Conservation (phyloP, 1,284 basidiomycete species). For the Austroboletus novae-zelandiae region DNA sequence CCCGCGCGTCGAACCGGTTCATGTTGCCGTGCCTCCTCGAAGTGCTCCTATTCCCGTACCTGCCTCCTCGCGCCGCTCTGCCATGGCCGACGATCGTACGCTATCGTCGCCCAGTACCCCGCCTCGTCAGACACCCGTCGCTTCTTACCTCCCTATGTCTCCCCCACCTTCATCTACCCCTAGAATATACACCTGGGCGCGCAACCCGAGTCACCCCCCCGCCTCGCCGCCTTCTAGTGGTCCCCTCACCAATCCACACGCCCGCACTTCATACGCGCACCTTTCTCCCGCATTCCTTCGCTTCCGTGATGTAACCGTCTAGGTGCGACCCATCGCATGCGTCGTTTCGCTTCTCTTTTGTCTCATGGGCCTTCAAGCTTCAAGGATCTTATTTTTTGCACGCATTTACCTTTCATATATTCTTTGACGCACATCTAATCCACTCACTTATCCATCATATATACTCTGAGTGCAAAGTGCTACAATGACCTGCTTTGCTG, state of each 20-base stretch:
- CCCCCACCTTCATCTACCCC: slow-evolving; percentile 48
- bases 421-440: slow-evolving; percentile 33
- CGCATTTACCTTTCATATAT: slow-evolving; percentile 26
- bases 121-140: slow-evolving; percentile 27
- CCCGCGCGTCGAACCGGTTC: slow-evolving; percentile 2
- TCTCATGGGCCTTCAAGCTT: slow-evolving; percentile 5
- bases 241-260: slow-evolving; percentile 47
- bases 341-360: not conserved
- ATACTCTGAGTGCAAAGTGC: slow-evolving; percentile 27
- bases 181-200: slow-evolving; percentile 41
- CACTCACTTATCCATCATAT: slow-evolving; percentile 36
- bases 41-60: slow-evolving; percentile 34
- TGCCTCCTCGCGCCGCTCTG: slow-evolving; percentile 17
- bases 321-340: not conserved
- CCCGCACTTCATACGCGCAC: slow-evolving; percentile 48
- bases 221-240: slow-evolving; percentile 29
- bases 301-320: slow-evolving; percentile 31
- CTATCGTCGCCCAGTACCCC: slow-evolving; percentile 26
- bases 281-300: slow-evolving; percentile 37
- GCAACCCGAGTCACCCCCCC: slow-evolving; percentile 26
- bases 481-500: slow-evolving; percentile 28
- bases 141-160: slow-evolving; percentile 39
- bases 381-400: slow-evolving; percentile 4
- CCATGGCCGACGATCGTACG: slow-evolving; percentile 20
- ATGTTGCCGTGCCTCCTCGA: slow-evolving; percentile 17